Conservation (phyloP, 139 green algal species). For the Coelastrella sp. region DNA sequence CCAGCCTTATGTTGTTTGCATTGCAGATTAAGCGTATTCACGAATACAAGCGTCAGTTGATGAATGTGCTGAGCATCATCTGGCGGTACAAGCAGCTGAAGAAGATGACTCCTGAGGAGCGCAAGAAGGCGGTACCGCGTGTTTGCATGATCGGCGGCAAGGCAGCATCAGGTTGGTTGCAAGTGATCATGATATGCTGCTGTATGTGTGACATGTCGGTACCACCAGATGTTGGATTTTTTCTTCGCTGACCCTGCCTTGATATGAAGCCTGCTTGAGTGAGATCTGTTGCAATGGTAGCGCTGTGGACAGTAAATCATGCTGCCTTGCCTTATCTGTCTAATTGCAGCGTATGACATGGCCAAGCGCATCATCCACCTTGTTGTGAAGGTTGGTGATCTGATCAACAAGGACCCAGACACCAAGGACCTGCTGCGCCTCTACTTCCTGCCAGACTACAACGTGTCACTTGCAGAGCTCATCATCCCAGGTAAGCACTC, state of each 20-base stretch:
- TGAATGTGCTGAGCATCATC: conserved; percentile 91
- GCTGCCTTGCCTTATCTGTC: too few relatives aligned
- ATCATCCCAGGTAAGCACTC: conserved; percentile 82
- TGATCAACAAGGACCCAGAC: conserved; percentile 92
- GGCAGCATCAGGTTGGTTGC: conserved; percentile 59
- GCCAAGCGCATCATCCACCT: conserved; percentile 99
- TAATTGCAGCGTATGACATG: conserved; percentile 92
- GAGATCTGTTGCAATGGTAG: too few relatives aligned
- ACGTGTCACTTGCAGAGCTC: conserved; percentile 94
- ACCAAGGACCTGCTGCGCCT: conserved; percentile 71
- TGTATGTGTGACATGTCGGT: neutral
- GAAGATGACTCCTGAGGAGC: conserved; percentile 79
- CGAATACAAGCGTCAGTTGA: conserved; percentile 95
- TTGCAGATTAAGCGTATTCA: conserved; percentile 93
- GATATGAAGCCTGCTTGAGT: too few relatives aligned
- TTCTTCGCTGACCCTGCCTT: too few relatives aligned
- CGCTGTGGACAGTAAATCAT: too few relatives aligned
- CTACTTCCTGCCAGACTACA: conserved; percentile 99
- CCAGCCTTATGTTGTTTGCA: too few relatives aligned
- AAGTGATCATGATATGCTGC: too few relatives aligned
- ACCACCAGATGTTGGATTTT: too few relatives aligned
- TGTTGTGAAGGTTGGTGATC: conserved; percentile 88
- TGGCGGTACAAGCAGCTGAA: conserved; percentile 89
- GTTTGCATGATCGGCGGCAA: conserved; percentile 92
- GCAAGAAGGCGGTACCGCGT: conserved; percentile 76